These are phyloP conservation scores for Pseudocohnilembus persalinus DNA, from an alignment of 169 alveolate genomes.

Conservation along the genomic window DNA sequence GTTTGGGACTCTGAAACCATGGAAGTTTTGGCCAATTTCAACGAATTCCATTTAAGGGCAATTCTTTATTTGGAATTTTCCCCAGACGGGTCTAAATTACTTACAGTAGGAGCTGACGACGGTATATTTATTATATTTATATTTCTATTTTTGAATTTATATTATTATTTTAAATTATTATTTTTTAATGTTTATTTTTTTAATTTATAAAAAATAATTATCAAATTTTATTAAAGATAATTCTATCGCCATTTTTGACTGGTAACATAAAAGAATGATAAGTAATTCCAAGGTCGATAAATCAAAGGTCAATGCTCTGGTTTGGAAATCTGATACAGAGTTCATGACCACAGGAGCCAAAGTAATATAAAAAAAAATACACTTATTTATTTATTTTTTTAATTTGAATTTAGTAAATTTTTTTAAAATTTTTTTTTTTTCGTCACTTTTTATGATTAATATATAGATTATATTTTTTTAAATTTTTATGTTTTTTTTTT, in stretches of 20 bases:
- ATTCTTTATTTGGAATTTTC: conserved; percentile 75
- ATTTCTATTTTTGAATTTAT: too few relatives aligned
- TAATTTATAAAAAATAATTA: too few relatives aligned
- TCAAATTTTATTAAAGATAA: too few relatives aligned
- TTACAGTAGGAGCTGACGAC: conserved; percentile 85
- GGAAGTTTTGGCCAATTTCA: conserved; percentile 62
- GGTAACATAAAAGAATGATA: conserved; percentile 60
- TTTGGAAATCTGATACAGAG: conserved; percentile 74
- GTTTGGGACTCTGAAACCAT: conserved; percentile 79
- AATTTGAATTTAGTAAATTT: too few relatives aligned
- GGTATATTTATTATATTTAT: background rate
- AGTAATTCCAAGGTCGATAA: conserved; percentile 78
- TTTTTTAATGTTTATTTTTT: too few relatives aligned
- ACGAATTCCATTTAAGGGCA: conserved; percentile 81
- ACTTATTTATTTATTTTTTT: too few relatives aligned
- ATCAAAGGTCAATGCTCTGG: conserved; percentile 74
- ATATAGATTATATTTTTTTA: too few relatives aligned
- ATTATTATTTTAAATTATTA: too few relatives aligned
- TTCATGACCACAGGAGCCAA: conserved; percentile 82
- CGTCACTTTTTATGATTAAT: too few relatives aligned
- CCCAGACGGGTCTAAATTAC: conserved; percentile 74
- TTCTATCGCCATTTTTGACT: conserved; percentile 79
- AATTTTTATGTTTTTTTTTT: too few relatives aligned
- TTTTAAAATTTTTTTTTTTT: too few relatives aligned
- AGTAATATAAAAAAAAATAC: background rate